Evolutionary conservation across 2,329 filamentous ascomycete genomes (phyloP), one percentile per base, ranked within the genome.

Genomic region (Fusarium euwallaceae): DNA sequence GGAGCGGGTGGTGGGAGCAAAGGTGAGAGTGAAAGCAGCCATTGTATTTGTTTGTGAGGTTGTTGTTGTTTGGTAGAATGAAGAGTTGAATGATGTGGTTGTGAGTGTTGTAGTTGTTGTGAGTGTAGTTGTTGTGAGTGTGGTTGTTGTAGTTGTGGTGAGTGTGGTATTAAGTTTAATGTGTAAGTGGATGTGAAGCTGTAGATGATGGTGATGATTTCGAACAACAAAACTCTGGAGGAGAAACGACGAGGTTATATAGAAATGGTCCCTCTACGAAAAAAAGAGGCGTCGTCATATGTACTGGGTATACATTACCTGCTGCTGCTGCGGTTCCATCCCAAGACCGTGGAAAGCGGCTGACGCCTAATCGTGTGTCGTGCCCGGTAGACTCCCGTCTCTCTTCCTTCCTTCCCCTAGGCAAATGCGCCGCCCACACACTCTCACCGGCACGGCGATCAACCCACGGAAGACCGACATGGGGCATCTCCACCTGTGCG

Each of bases 11-110:
- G 75, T 61, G 67, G 78, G 76, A 69, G 76, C 66, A 61, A 78
- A 73, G 61, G 72, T 67, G 63, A 78, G 72, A 51, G 78, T 73
- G 62, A 79, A 80, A 55, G 76, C 76, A 73, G 80, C 80, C 80
- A 82, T 82, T 81, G 76, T 70, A 32, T 48, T 58, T 64, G 51
- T 67, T 67, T 53, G 29, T 24, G 39, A 41, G 51, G 16, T 32
- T 55, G 59, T 32, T 32, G 29, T 64, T 61, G 43, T 29, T 34
- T 34, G 4, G 29, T 39, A 61, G 17, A 27, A 51, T 71, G 56
- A 51, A 60, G 56, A 32, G 37, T 63, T 39, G 65, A 32, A 27
- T 41, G 61, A 61, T 27, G 24, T 70, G 22, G 17, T 59, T 59
- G 16, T 59, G 24, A 59, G 48, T 36, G 27, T 41, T 56, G 53